Evolutionary conservation across 176 grass and related monocot genomes (phyloP).

Genomic region (Alopecurus myosuroides): DNA sequence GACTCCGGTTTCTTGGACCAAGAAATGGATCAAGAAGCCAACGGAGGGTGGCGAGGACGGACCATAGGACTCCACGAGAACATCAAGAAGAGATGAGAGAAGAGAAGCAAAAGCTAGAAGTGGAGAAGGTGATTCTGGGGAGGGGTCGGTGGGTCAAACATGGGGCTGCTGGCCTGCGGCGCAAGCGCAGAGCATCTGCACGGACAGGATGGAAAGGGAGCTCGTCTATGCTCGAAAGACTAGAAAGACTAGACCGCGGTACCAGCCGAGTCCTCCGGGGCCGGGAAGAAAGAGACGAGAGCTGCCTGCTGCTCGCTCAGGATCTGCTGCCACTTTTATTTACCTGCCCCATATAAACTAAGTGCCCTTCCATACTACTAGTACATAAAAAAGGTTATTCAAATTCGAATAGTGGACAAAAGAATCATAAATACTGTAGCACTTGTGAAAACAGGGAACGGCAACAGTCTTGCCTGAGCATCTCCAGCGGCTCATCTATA

Average conservation of each 20-base stretch:
- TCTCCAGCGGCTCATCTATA: too few relatives aligned
- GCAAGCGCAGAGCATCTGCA: conserved; percentile 12
- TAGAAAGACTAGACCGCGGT: conserved; percentile 15
- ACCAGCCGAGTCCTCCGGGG: neutral
- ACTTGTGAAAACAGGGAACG: too few relatives aligned
- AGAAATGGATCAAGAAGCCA: conserved; percentile 26
- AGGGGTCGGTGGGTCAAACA: conserved; percentile 14
- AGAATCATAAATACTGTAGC: too few relatives aligned
- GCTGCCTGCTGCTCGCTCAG: neutral
- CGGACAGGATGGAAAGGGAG: conserved; percentile 23
- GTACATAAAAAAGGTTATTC: too few relatives aligned
- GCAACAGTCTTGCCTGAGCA: too few relatives aligned
- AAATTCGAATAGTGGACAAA: too few relatives aligned
- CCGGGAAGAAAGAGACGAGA: neutral
- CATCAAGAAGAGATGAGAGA: neutral
- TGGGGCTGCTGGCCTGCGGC: neutral
- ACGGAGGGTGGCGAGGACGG: neutral
- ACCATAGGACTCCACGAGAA: conserved; percentile 7
- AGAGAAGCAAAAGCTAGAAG: neutral
- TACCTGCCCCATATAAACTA: neutral
- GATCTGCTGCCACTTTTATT: neutral
- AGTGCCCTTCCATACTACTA: too few relatives aligned
- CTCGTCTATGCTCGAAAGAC: neutral
- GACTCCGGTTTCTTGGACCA: neutral
- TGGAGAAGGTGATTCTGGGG: neutral